Evolutionary conservation across 1,139 yeast genomes (phyloP).

Genomic region (Candida sp.): DNA sequence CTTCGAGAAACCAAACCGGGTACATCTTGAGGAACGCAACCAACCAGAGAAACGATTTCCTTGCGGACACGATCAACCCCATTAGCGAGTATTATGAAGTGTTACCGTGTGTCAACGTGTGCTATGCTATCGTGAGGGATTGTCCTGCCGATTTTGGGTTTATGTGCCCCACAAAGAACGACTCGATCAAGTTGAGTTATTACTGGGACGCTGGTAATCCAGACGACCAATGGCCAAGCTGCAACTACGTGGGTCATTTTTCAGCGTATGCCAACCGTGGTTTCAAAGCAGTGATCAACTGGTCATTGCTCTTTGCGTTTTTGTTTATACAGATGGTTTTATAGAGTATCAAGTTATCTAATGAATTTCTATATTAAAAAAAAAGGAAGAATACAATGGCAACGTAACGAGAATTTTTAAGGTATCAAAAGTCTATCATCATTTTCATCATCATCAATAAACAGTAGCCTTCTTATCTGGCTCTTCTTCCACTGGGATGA

Average conservation of each 20-base stretch:
- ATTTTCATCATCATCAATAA: not conserved
- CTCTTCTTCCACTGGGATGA: not conserved
- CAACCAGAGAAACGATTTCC: slow-evolving; percentile 57
- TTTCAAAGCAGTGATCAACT: not conserved
- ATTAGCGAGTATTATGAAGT: slow-evolving; percentile 71
- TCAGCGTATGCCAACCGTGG: not conserved
- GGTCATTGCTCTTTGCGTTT: not conserved
- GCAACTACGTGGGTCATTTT: slow-evolving; percentile 54
- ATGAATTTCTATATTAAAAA: not conserved
- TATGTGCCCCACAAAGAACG: slow-evolving; percentile 61
- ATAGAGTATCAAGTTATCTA: not conserved
- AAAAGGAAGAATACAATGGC: too few species aligned
- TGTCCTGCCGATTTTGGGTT: slow-evolving; percentile 85
- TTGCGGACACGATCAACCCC: slow-evolving; percentile 64
- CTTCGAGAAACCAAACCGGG: slow-evolving; percentile 50
- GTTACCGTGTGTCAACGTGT: slow-evolving; percentile 83
- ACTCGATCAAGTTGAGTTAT: slow-evolving; percentile 49
- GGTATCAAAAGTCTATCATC: too few species aligned
- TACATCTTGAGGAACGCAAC: slow-evolving; percentile 51
- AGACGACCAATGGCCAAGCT: slow-evolving; percentile 35
- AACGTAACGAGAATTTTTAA: too few species aligned
- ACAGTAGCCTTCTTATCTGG: not conserved
- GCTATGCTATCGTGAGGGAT: slow-evolving; percentile 77
- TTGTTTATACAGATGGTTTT: not conserved
- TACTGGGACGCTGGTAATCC: slow-evolving; percentile 36